Evolutionary conservation across 108 stramenopile species (phyloP).

Genomic region (Pseudonitzschia multistriata): DNA sequence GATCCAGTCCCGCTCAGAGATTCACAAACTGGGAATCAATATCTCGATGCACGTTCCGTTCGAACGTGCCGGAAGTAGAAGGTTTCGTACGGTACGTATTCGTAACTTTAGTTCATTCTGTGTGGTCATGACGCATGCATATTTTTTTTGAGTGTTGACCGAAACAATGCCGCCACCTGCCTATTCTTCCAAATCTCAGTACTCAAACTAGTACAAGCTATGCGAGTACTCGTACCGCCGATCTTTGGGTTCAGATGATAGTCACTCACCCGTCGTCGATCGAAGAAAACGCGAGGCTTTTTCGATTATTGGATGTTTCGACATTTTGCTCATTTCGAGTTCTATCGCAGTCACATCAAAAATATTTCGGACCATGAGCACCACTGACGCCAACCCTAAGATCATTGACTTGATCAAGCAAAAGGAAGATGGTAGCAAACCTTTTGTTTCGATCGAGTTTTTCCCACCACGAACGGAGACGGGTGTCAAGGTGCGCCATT

Average conservation of each 20-base stretch:
- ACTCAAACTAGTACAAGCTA: too few species aligned
- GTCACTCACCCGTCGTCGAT: too few species aligned
- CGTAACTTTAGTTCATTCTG: background rate
- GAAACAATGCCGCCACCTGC: too few species aligned
- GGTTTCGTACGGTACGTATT: too few species aligned
- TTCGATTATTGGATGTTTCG: background rate
- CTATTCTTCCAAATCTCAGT: too few species aligned
- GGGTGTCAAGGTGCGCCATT: conserved; percentile 74
- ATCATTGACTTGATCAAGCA: conserved; percentile 76
- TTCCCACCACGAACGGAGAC: conserved; percentile 97
- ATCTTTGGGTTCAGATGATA: too few species aligned
- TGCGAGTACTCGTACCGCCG: too few species aligned
- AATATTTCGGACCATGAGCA: conserved; percentile 6
- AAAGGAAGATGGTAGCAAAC: conserved; percentile 44
- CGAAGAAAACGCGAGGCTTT: too few species aligned
- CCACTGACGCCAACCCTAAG: conserved; percentile 57
- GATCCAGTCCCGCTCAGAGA: background rate
- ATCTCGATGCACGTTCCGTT: background rate
- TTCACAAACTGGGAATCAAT: background rate
- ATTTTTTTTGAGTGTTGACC: background rate
- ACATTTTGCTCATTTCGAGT: background rate
- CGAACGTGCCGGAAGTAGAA: background rate
- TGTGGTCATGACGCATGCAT: background rate
- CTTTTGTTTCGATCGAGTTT: conserved; percentile 94
- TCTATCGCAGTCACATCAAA: background rate